Base-by-base conservation (phyloP, 805 yeast species). In the Candida wancherniae region DNA sequence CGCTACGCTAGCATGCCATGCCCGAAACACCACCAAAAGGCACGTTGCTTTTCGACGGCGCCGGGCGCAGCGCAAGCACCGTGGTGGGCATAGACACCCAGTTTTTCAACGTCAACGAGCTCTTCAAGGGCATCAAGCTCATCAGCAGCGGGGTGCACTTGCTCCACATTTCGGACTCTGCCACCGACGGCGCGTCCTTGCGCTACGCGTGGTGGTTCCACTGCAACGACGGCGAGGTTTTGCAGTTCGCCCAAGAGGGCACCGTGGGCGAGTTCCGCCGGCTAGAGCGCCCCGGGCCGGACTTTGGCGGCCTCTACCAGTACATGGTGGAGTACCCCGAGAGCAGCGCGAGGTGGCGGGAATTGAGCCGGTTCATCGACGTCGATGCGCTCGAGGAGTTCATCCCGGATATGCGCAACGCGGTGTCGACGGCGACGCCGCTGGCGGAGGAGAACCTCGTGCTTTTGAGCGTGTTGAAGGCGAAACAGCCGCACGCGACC, bases 91-190 rank as follows among this genome's bases (percentile, higher is more conserved):
- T 74, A 15, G 79, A 75, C 37, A 47, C 67, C 13, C 69, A 63
- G 37, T 73, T 69, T 47, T 71, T 74, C 57, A 58, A 56, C 20
- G 46, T 69, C 6, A 64, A 61, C 15, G 36, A 50, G 7, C 33
- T 53, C 2, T 55, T 73, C 15, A 57, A 52, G 34, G 84, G 84
- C 1, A 61, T 79, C 39, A 75, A 75, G 40, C 50, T 55, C 11
- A 55, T 79, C 4, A 65, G 73, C 0, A 35, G 49, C 3, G 84
- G 84, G 0, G 27, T 65, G 0, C 85, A 79, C 50, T 51, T 75
- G 2, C 42, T 78, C 9, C 84, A 79, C 50, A 66, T 71, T 53
- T 69, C 46, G 9, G 31, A 19, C 11, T 30, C 47, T 6, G 34
- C 31, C 7, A 34, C 31, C 8, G 31, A 34, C 11, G 47, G 47